Base-by-base conservation (phyloP, 495 filamentous ascomycete genomes). In the Astrothelium subdiscretum region DNA sequence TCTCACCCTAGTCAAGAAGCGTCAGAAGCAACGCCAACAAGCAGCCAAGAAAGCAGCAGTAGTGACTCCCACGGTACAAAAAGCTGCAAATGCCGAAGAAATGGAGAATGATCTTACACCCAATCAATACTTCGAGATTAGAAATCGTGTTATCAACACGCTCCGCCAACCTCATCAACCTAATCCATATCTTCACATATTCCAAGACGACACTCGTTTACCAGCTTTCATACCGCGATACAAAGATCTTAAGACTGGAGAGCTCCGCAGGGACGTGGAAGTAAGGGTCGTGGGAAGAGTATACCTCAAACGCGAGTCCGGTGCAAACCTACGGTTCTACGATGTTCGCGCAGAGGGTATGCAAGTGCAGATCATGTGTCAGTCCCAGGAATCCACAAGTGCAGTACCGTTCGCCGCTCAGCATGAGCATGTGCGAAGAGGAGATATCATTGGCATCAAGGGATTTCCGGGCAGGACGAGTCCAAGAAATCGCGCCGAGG, bases 51-150 rank as follows among this genome's bases (percentile, higher is more conserved):
- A 90, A 79, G 89, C 85, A 27, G 88, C 90, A 51, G 79, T 84
- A 66, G 86, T 87, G 59, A 85, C 88, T 11, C 80, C 87, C 61
- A 82, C 83, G 74, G 74, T 81, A 43, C 80, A 90, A 81, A 88
- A 89, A 76, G 71, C 68, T 31, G 72, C 74, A 27, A 85, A 84
- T 71, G 81, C 78, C 40, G 85, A 87, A 70, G 79, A 85, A 2
- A 82, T 86, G 18, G 87, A 91, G 77, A 82, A 81, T 58, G 85
- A 94, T 62, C 76, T 98, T 68, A 95, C 87, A 62, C 91, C 95
- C n/a, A 96, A 96, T 78, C 90, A 95, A 92, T 98, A 97, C 77
- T 95, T 96, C 71, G 92, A 98, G 78, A 95, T 98, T 69, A 90
- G 94, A 57, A 90, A 85, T 67, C 84, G 88, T 59, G 80, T 79